A percentile compares a stretch with the other conserved stretches of the same genome.
These are phyloP conservation scores for Papilionanthe hybrid DNA, from an alignment of 116 monocot genomes.

Conservation along the genomic window DNA sequence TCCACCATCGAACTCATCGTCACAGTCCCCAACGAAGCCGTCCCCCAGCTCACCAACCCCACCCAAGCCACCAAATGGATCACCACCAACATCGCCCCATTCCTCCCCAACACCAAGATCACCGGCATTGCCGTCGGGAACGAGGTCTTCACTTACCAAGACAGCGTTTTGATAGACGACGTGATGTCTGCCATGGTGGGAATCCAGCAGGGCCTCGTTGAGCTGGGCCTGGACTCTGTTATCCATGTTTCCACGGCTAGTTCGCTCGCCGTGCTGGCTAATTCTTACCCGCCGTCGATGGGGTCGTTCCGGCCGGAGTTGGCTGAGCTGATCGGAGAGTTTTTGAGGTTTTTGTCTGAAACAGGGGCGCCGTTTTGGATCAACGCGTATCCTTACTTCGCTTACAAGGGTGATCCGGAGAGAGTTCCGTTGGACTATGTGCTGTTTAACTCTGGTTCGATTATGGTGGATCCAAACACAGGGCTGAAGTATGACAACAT, in stretches of 20 bases:
- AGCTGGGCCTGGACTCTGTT: constrained; percentile 34
- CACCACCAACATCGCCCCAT: constrained; percentile 51
- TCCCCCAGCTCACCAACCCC: constrained; percentile 36
- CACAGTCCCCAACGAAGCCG: constrained; percentile 61
- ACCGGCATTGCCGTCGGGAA: constrained; percentile 80
- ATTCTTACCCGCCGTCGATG: constrained; percentile 71
- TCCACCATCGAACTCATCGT: constrained; percentile 70
- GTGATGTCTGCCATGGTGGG: constrained; percentile 69
- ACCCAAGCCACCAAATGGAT: constrained; percentile 53
- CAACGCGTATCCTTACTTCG: constrained; percentile 96
- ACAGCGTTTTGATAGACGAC: constrained; percentile 35
- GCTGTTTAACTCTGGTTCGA: constrained; percentile 37
- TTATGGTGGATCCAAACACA: constrained; percentile 48
- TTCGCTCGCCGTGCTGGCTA: constrained; percentile 52
- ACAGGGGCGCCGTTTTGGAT: constrained; percentile 68
- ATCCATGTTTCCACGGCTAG: constrained; percentile 58
- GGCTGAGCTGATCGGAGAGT: constrained; percentile 20
- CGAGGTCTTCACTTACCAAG: constrained; percentile 60
- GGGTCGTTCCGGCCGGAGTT: constrained; percentile 62
- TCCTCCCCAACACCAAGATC: constrained; percentile 66
- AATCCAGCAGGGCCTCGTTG: constrained; percentile 43
- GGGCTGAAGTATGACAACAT: constrained; percentile 75
- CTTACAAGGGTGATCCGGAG: constrained; percentile 67
- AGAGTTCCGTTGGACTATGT: constrained; percentile 56
- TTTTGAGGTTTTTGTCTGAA: constrained; percentile 43